Base-by-base conservation (phyloP, 163 green algal species). In the Botryococcus braunii region DNA sequence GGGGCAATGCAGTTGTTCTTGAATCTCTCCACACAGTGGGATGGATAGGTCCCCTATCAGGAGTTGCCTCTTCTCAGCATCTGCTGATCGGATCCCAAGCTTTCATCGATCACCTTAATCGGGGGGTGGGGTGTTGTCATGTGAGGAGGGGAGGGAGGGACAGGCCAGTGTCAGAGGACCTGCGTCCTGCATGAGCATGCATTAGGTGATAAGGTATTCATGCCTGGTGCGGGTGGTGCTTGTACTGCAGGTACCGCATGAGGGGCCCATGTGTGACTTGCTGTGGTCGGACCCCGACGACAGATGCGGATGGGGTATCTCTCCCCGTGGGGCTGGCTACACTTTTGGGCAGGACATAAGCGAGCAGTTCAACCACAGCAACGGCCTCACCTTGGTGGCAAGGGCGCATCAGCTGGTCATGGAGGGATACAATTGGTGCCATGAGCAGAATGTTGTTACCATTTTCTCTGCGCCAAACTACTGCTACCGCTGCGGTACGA, bases 181-280 rank as follows among this genome's bases (percentile, higher is more conserved):
- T n/a, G n/a, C n/a, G n/a, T n/a, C n/a, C n/a, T n/a, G n/a, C n/a
- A n/a, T n/a, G n/a, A n/a, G n/a, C n/a, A n/a, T n/a, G n/a, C n/a
- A n/a, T n/a, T n/a, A n/a, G n/a, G n/a, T n/a, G n/a, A n/a, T n/a
- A n/a, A n/a, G n/a, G n/a, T n/a, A n/a, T n/a, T n/a, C n/a, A n/a
- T n/a, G 46, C 46, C 46, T 52, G 46, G 21, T 25, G 25, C 52
- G 17, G 9, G 11, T 62, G 32, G 5, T n/a, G n/a, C n/a, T n/a
- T n/a, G n/a, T n/a, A n/a, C n/a, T 69, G 56, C 81, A 92, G 77
- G 90, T 88, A 29, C 95, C 95, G 4, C 95, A 99, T 65, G 95
- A 99, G 69, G 95, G 95, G 4, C 85, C 95, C 48, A 99, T 99
- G 95, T 99, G 95, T 73, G 95, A 99, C 80, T 83, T 99, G 72